Evolutionary conservation across 1,284 basidiomycete species (phyloP).

Genomic region (Moniliella sp.): DNA sequence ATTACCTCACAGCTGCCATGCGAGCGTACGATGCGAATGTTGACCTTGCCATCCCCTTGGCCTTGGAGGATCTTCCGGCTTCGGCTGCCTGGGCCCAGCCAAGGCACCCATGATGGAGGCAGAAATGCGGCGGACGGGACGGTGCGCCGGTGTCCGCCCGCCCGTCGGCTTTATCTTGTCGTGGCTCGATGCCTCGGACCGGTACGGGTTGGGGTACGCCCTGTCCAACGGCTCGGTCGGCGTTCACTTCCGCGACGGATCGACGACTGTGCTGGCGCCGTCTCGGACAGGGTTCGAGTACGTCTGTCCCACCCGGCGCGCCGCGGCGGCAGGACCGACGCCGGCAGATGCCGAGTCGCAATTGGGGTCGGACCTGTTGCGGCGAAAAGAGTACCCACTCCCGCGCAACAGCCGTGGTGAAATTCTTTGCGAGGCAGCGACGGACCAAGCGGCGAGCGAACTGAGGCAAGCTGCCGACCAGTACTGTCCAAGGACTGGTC

Average conservation of each 20-base stretch:
- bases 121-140: conserved; percentile 19
- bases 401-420: background rate
- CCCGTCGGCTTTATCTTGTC: conserved; percentile 77
- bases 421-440: too few relatives aligned
- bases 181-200: conserved; percentile 95
- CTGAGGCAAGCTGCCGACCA: background rate
- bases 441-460: background rate
- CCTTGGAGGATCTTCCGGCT: conserved; percentile 47
- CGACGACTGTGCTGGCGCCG: conserved; percentile 59
- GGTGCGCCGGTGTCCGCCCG: conserved; percentile 40
- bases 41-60: too few relatives aligned
- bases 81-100: conserved; percentile 8
- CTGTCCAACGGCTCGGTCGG: conserved; percentile 81
- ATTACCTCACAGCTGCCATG: conserved; percentile 50
- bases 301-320: conserved; percentile 4
- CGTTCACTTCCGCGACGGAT: conserved; percentile 86
- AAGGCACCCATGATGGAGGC: conserved; percentile 2
- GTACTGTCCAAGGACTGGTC: too few relatives aligned
- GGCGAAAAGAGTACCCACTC: too few relatives aligned
- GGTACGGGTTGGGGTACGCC: conserved; percentile 94
- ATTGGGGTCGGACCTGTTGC: too few relatives aligned
- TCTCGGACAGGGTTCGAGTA: conserved; percentile 47
- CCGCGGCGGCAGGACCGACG: background rate
- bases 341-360: background rate
- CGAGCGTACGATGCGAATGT: conserved; percentile 45